Percentiles rank a stretch among this genome's conserved stretches.
phyloP scores from a whole-genome alignment of 495 filamentous ascomycete species.

The Xylaria curta region DNA sequence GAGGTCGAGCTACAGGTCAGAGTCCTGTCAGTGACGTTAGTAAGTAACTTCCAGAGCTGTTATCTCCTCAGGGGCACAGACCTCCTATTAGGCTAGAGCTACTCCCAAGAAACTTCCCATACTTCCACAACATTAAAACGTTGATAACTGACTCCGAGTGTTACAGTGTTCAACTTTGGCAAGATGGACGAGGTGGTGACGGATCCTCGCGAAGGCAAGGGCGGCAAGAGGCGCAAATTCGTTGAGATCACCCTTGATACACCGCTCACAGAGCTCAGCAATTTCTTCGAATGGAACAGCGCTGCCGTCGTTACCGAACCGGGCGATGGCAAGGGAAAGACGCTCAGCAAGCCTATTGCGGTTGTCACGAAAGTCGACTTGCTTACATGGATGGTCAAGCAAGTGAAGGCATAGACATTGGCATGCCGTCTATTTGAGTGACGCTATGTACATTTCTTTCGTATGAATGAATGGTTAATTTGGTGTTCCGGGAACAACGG shows the following conservation, averaged over 20 bases:
- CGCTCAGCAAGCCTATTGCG: conserved; percentile 76
- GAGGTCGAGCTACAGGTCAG: conserved; percentile 73
- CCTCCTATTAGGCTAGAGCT: background rate
- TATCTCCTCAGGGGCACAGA: background rate
- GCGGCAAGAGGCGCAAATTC: conserved; percentile 68
- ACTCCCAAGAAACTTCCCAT: background rate
- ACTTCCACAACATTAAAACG: background rate
- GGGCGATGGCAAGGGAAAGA: conserved; percentile 53
- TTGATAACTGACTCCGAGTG: background rate
- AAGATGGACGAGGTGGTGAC: conserved; percentile 87
- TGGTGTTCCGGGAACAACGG: conserved; percentile 29
- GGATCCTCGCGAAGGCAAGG: conserved; percentile 69
- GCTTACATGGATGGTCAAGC: conserved; percentile 88
- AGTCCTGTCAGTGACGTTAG: conserved; percentile 81
- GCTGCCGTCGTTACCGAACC: conserved; percentile 90
- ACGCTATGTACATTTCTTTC: background rate
- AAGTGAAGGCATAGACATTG: conserved; percentile 52
- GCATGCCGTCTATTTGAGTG: background rate
- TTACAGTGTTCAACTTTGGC: conserved; percentile 80
- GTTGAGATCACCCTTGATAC: conserved; percentile 94
- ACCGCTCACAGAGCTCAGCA: conserved; percentile 77
- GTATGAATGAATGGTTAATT: conserved; percentile 15
- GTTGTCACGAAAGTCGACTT: conserved; percentile 97
- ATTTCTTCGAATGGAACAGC: conserved; percentile 97
- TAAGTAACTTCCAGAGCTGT: background rate